Percentiles rank a stretch among this genome's conserved stretches.
These are phyloP conservation scores for Diatrype stigma DNA, from an alignment of 2,329 filamentous ascomycete genomes.

Conservation along the genomic window DNA sequence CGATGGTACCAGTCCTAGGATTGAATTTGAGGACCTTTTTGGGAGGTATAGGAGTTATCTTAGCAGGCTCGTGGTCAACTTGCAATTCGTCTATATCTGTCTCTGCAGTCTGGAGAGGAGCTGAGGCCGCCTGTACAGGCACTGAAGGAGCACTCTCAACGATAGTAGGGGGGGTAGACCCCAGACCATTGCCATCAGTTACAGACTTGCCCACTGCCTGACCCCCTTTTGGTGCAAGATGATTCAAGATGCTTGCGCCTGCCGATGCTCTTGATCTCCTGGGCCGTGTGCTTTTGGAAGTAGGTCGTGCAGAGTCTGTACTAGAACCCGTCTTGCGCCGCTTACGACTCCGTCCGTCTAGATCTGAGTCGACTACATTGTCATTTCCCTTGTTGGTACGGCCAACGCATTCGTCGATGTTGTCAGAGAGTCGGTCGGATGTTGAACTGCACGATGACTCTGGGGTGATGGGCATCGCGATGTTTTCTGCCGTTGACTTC, in stretches of 20 bases:
- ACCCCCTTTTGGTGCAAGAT: conserved; percentile 9
- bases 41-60: conserved; percentile 13
- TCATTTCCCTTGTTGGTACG: conserved; percentile 22
- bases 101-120: neutral
- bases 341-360: conserved; percentile 34
- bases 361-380: neutral
- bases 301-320: conserved; percentile 14
- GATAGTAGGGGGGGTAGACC: neutral
- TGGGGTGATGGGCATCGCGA: conserved; percentile 23
- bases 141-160: neutral
- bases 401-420: conserved; percentile 8
- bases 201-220: neutral
- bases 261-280: conserved; percentile 13
- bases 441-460: conserved; percentile 28
- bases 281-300: conserved; percentile 3
- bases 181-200: neutral
- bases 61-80: neutral
- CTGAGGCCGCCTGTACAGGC: neutral
- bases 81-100: conserved; percentile 1
- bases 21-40: conserved; percentile 55
- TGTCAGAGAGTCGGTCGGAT: conserved; percentile 15
- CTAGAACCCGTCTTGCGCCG: conserved; percentile 36
- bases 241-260: conserved; percentile 12
- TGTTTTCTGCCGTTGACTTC: conserved; percentile 7
- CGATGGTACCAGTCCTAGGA: conserved; percentile 57